These are phyloP conservation scores for Pontederia crassipes DNA, from an alignment of 176 grass and related monocot species.

Conservation along the genomic window DNA sequence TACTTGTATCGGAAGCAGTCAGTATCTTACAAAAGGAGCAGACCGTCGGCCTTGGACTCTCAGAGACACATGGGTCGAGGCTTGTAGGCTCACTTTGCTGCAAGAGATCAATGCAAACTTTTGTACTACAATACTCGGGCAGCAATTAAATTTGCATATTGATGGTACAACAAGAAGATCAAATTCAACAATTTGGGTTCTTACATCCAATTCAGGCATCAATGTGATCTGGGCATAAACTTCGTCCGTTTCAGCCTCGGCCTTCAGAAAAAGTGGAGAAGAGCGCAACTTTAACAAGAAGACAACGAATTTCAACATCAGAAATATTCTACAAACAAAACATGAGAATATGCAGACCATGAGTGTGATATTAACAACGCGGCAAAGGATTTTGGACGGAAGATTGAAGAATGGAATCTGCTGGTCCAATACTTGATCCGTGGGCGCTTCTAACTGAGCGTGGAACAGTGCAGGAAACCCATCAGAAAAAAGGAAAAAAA, in stretches of 20 bases:
- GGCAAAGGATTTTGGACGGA: slow-evolving; percentile 75
- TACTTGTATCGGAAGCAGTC: not conserved
- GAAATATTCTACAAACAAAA: not conserved
- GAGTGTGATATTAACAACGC: slow-evolving; percentile 74
- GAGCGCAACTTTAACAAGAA: not conserved
- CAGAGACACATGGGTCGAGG: not conserved
- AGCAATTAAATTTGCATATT: not conserved
- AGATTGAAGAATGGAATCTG: slow-evolving; percentile 80
- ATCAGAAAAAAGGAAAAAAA: slow-evolving; percentile 1
- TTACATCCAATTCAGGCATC: not conserved
- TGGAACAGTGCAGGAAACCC: not conserved
- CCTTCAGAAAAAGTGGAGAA: not conserved
- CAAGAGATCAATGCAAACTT: not conserved
- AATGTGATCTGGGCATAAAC: not conserved
- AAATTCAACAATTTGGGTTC: not conserved
- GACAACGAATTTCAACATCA: not conserved
- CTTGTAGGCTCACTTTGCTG: not conserved
- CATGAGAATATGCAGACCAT: slow-evolving; percentile 28
- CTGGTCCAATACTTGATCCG: slow-evolving; percentile 63
- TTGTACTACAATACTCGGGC: no score
- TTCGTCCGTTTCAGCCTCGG: not conserved
- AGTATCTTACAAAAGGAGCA: not conserved
- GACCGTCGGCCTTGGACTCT: not conserved
- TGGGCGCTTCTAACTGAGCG: slow-evolving; percentile 48
- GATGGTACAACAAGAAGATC: not conserved